Conservation (phyloP, 495 filamentous ascomycete species). For the Neurospora sublineolata region DNA sequence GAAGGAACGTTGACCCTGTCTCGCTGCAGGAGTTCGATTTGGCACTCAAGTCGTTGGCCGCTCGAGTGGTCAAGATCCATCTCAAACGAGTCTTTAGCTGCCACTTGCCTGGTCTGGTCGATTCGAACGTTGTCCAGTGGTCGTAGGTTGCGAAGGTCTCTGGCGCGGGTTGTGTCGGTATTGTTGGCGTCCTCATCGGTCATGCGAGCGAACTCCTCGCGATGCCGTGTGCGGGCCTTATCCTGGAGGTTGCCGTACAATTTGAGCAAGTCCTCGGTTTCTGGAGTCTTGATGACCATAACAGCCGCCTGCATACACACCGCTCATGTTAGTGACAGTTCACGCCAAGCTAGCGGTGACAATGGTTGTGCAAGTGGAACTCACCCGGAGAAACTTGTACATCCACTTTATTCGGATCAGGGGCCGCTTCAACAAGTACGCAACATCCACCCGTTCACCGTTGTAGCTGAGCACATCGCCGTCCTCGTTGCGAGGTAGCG, state of each 20-base stretch:
- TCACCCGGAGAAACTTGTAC: constrained; percentile 67
- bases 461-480: constrained; percentile 67
- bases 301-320: constrained; percentile 30
- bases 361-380: constrained; percentile 3
- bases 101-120: constrained; percentile 62
- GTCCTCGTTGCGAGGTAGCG: constrained; percentile 62
- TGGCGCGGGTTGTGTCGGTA: constrained; percentile 66
- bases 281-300: constrained; percentile 18
- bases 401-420: constrained; percentile 82
- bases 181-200: constrained; percentile 82
- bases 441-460: constrained; percentile 89
- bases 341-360: not conserved
- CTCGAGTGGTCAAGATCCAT: constrained; percentile 78
- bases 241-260: constrained; percentile 60
- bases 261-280: constrained; percentile 18
- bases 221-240: constrained; percentile 63
- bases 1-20: constrained; percentile 49
- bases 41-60: constrained; percentile 78
- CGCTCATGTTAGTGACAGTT: not conserved
- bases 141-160: constrained; percentile 66
- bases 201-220: constrained; percentile 76
- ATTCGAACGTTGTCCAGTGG: constrained; percentile 58
- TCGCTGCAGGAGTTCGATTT: constrained; percentile 75
- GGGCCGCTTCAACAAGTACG: constrained; percentile 80
- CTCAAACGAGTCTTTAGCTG: constrained; percentile 79